Percentiles rank a stretch among this genome's conserved stretches.
Conservation (phyloP, 192 early-diverging fungal genomes). For the Coemansia sp. region DNA sequence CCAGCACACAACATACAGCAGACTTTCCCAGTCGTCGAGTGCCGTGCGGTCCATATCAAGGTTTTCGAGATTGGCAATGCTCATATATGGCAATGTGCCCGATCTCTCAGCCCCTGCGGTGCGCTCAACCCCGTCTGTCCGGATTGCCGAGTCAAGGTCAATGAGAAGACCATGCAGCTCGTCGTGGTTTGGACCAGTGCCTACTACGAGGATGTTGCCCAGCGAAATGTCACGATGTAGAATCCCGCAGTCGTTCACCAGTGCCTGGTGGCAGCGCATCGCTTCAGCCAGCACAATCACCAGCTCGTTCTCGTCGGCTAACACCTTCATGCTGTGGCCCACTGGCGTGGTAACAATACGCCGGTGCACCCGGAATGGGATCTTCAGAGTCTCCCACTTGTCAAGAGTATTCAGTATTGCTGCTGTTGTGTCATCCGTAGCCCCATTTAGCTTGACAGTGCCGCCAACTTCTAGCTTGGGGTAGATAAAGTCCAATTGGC, state of each 20-base stretch:
- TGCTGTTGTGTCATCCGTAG: constrained; percentile 4
- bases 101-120: background rate
- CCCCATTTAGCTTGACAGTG: background rate
- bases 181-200: background rate
- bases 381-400: background rate
- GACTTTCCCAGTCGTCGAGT: constrained; percentile 27
- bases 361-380: constrained; percentile 5
- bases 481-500: background rate
- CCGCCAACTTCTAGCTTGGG: constrained; percentile 8
- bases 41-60: background rate
- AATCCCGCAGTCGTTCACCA: constrained; percentile 9
- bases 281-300: constrained; percentile 25
- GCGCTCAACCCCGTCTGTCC: background rate
- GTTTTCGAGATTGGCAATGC: constrained; percentile 23
- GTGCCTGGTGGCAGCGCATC: constrained; percentile 18
- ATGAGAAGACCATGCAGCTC: constrained; percentile 19
- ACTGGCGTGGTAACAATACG: constrained; percentile 13
- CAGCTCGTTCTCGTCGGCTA: constrained; percentile 6
- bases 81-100: constrained; percentile 34
- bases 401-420: background rate
- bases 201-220: constrained; percentile 21
- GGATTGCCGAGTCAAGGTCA: constrained; percentile 29
- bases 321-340: constrained; percentile 2
- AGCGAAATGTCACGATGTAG: constrained; percentile 34
- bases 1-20: constrained; percentile 26